phyloP scores from a whole-genome alignment of 1,284 basidiomycete species.

The Gomphus bonarii region DNA sequence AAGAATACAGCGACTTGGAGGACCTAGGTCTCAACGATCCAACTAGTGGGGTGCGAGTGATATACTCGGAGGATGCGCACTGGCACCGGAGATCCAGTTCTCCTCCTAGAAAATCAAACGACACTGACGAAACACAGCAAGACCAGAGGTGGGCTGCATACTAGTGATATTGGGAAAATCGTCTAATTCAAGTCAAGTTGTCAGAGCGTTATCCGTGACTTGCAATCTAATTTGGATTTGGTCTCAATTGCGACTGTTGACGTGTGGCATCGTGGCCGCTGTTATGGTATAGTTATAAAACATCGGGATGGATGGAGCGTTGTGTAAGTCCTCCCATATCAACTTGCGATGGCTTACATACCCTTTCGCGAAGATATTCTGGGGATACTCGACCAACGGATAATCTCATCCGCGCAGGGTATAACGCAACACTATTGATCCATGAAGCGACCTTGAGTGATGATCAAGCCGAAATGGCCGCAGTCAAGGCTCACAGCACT shows the following conservation, averaged over 20 bases:
- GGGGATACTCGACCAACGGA: slow-evolving; percentile 82
- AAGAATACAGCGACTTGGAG: slow-evolving; percentile 55
- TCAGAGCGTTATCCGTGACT: neutral
- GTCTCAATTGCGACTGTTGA: slow-evolving; percentile 51
- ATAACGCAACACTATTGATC: slow-evolving; percentile 72
- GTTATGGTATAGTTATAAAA: slow-evolving; percentile 61
- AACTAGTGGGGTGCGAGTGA: slow-evolving; percentile 18
- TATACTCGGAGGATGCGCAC: slow-evolving; percentile 4
- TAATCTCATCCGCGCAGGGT: slow-evolving; percentile 56
- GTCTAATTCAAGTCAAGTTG: neutral
- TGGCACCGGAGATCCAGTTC: neutral
- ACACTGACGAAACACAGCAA: neutral
- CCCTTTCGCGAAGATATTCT: slow-evolving; percentile 45
- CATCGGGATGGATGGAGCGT: slow-evolving; percentile 74
- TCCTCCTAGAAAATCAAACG: neutral
- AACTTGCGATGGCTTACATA: slow-evolving; percentile 15
- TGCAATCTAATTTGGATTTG: slow-evolving; percentile 34
- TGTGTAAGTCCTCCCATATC: slow-evolving; percentile 39
- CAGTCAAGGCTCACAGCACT: slow-evolving; percentile 79
- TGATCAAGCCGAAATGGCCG: slow-evolving; percentile 57
- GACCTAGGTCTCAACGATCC: slow-evolving; percentile 49
- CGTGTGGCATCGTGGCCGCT: slow-evolving; percentile 64
- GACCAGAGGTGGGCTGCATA: neutral
- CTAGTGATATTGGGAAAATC: no score
- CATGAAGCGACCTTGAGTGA: slow-evolving; percentile 92